Evolutionary conservation across 495 filamentous ascomycete species (phyloP).

Genomic region (Penicillium steckii): DNA sequence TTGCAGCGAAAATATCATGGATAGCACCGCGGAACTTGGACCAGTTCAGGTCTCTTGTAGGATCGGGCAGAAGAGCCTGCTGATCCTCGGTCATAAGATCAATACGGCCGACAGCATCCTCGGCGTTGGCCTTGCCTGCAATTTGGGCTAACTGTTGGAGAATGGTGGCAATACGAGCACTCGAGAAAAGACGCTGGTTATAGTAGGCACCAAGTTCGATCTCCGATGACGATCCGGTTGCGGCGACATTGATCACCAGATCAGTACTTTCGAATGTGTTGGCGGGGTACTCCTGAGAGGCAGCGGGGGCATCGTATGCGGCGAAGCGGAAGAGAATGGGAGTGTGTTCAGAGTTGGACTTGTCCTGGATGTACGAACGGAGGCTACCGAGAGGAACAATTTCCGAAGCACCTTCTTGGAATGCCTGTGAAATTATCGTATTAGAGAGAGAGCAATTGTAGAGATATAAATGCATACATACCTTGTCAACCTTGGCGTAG

Average conservation of each 20-base stretch:
- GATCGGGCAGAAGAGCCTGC: constrained; percentile 61
- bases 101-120: constrained; percentile 45
- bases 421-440: constrained; percentile 23
- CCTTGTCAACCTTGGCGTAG: constrained; percentile 47
- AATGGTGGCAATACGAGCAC: constrained; percentile 44
- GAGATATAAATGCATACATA: constrained; percentile 12
- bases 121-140: constrained; percentile 44
- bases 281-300: constrained; percentile 46
- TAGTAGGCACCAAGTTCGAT: constrained; percentile 48
- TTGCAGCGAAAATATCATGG: constrained; percentile 72
- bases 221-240: constrained; percentile 23
- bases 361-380: constrained; percentile 45
- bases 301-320: constrained; percentile 47
- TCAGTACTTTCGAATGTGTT: constrained; percentile 48
- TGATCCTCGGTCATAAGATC: constrained; percentile 50
- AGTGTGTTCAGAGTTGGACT: constrained; percentile 38
- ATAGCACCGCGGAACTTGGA: constrained; percentile 77
- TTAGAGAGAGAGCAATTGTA: not conserved
- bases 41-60: constrained; percentile 79
- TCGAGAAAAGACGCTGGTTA: constrained; percentile 52
- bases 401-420: constrained; percentile 43
- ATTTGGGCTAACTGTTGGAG: constrained; percentile 45
- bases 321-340: constrained; percentile 50
- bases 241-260: constrained; percentile 44
- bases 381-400: constrained; percentile 46